A percentile compares a stretch with the other conserved stretches of the same genome.
Evolutionary conservation across 2,329 filamentous ascomycete species (phyloP).

Genomic region (Penicillium verrucosum): DNA sequence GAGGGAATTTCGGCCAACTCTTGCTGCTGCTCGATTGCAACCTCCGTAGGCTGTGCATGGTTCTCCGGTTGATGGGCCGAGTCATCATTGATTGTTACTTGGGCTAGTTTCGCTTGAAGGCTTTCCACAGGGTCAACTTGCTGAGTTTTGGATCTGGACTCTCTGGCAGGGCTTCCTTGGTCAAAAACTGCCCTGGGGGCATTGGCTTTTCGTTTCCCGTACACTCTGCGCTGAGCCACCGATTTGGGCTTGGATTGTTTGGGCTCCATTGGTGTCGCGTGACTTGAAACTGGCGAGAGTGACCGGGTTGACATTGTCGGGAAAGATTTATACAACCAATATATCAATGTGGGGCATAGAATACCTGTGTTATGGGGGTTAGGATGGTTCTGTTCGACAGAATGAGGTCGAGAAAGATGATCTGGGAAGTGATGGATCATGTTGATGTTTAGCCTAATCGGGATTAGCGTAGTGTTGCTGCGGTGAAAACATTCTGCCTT

Average conservation of each 20-base stretch:
- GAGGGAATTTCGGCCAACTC: background rate
- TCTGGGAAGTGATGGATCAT: conserved; percentile 2
- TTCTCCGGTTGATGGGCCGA: background rate
- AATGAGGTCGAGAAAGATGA: background rate
- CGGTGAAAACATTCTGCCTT: conserved; percentile 13
- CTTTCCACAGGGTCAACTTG: conserved; percentile 20
- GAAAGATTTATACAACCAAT: background rate
- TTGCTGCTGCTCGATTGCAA: background rate
- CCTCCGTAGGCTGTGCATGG: background rate
- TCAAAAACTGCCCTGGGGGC: conserved; percentile 38
- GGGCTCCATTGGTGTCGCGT: conserved; percentile 19
- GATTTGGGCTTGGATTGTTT: conserved; percentile 24
- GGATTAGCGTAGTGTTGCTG: conserved; percentile 29
- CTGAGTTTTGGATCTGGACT: background rate
- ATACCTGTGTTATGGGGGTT: background rate
- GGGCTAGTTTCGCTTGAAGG: conserved; percentile 28
- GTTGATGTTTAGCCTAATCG: conserved; percentile 29
- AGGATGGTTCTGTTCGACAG: background rate
- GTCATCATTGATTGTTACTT: conserved; percentile 25
- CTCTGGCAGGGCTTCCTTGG: conserved; percentile 27
- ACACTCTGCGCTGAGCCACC: conserved; percentile 32
- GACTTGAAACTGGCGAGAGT: conserved; percentile 11
- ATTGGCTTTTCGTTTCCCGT: conserved; percentile 35
- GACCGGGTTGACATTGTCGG: conserved; percentile 16
- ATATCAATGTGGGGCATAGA: background rate